A percentile compares a stretch with the other conserved stretches of the same genome.
Conservation (phyloP, 768 basidiomycete species). For the Leccinum imitatum region DNA sequence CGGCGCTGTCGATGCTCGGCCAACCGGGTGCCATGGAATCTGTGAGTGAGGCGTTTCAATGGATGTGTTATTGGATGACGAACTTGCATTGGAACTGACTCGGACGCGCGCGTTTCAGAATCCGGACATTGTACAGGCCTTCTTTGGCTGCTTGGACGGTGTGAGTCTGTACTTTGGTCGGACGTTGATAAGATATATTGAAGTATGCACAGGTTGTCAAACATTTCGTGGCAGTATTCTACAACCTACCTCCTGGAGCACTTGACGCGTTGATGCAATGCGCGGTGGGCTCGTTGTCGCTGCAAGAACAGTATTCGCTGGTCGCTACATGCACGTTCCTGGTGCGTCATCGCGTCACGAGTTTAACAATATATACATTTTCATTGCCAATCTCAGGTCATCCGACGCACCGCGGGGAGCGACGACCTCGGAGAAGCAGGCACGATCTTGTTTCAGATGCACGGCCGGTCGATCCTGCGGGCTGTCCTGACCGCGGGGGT, state of each 20-base stretch:
- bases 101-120: slow-evolving; percentile 48
- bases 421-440: slow-evolving; percentile 60
- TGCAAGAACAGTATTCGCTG: slow-evolving; percentile 85
- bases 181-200: neutral
- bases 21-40: slow-evolving; percentile 66
- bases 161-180: slow-evolving; percentile 33
- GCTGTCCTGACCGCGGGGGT: slow-evolving; percentile 75
- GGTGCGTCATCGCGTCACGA: slow-evolving; percentile 43
- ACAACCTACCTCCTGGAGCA: slow-evolving; percentile 57
- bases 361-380: neutral
- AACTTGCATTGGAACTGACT: slow-evolving; percentile 9
- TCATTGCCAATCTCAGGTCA: slow-evolving; percentile 40
- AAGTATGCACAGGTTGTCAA: slow-evolving; percentile 40
- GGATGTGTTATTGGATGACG: too few species aligned
- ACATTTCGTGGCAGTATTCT: slow-evolving; percentile 60
- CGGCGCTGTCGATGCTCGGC: slow-evolving; percentile 52
- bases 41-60: slow-evolving; percentile 41
- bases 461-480: slow-evolving; percentile 68
- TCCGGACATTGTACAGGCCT: slow-evolving; percentile 88
- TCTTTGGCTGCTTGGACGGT: slow-evolving; percentile 84
- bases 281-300: slow-evolving; percentile 58
- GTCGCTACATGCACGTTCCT: slow-evolving; percentile 81
- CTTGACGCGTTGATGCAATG: slow-evolving; percentile 71
- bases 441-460: slow-evolving; percentile 46
- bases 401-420: slow-evolving; percentile 61